These are phyloP conservation scores for Arthrobotrys pseudoclavata DNA, from an alignment of 2,329 filamentous ascomycete genomes.

Conservation along the genomic window DNA sequence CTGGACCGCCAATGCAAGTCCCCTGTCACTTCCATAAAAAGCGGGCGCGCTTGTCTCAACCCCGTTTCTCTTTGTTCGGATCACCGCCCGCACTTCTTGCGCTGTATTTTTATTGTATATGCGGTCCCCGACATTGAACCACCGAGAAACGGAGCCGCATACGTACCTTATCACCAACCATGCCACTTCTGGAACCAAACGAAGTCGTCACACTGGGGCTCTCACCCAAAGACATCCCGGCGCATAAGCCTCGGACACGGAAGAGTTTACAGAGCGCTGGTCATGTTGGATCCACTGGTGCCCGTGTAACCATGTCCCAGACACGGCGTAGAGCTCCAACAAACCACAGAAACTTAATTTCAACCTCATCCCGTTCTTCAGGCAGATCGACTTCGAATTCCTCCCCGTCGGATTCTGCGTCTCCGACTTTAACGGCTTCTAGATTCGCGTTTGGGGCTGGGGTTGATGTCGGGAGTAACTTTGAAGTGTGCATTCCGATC, in stretches of 20 bases:
- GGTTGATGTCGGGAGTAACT: constrained; percentile 2
- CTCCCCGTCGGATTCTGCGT: constrained; percentile 33
- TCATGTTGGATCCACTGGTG: constrained; percentile 6
- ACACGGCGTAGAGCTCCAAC: not conserved
- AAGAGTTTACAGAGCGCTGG: constrained; percentile 16
- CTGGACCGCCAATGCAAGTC: not conserved
- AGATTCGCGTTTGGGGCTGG: constrained; percentile 19
- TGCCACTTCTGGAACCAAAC: constrained; percentile 55
- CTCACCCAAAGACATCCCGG: constrained; percentile 49
- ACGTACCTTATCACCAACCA: constrained; percentile 3
- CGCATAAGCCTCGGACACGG: constrained; percentile 12
- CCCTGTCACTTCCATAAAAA: constrained; percentile 12
- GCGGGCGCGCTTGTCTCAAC: constrained; percentile 17
- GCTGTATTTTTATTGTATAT: not conserved
- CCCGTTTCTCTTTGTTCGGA: constrained; percentile 10
- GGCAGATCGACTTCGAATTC: constrained; percentile 12
- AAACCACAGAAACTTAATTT: constrained; percentile 11
- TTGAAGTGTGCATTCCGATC: constrained; percentile 52
- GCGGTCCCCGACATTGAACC: not conserved
- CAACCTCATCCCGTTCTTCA: not conserved
- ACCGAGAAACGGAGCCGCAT: not conserved
- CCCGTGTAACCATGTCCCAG: not conserved
- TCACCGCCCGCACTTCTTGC: not conserved
- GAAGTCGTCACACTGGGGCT: constrained; percentile 50
- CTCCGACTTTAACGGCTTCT: constrained; percentile 30